These are phyloP conservation scores for Bacterosira constricta DNA, from an alignment of 108 stramenopile species.

Conservation along the genomic window DNA sequence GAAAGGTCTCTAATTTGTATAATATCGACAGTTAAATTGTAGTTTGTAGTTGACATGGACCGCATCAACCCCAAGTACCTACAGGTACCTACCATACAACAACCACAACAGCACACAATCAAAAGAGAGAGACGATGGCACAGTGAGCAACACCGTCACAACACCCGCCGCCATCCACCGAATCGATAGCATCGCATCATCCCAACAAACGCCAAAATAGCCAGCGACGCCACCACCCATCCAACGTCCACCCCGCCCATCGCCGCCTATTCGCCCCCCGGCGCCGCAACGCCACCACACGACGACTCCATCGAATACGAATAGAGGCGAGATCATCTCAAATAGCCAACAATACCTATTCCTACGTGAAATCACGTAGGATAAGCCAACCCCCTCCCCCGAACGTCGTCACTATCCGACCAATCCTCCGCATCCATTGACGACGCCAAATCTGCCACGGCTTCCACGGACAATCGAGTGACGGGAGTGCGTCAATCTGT, in stretches of 20 bases:
- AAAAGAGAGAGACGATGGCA: background rate
- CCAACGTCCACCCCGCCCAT: background rate
- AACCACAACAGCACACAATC: background rate
- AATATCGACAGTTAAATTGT: background rate
- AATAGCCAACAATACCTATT: too few species aligned
- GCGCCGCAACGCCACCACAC: background rate
- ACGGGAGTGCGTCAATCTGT: background rate
- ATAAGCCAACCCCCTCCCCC: background rate
- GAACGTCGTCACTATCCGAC: background rate
- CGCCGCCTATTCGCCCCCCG: background rate
- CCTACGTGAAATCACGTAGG: background rate
- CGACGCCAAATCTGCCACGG: background rate
- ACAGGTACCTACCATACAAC: background rate
- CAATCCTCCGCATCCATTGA: too few species aligned
- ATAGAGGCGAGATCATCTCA: too few species aligned
- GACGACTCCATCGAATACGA: background rate
- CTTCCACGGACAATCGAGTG: background rate
- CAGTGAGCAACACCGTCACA: background rate
- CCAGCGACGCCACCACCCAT: background rate
- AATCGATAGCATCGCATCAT: background rate
- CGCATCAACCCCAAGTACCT: background rate
- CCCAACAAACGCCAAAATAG: background rate
- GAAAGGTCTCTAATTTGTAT: background rate
- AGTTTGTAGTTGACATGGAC: too few species aligned
- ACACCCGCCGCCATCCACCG: background rate